Conservation (phyloP, 2,329 filamentous ascomycete genomes). For the Beauveria australis region DNA sequence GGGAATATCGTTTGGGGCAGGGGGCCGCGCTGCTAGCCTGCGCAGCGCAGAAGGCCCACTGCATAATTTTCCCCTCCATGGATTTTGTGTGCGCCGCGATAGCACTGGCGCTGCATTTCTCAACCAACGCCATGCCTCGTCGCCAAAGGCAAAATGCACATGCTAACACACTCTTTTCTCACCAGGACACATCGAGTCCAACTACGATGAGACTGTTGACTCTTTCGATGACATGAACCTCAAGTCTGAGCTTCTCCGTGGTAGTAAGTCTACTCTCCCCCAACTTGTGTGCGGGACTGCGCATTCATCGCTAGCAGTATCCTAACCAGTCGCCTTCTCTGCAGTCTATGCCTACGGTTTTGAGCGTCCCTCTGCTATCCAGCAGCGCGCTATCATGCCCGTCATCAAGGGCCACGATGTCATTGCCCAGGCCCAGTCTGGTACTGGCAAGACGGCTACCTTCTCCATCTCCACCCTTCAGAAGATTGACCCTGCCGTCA, state of each 20-base stretch:
- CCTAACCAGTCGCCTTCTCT: constrained; percentile 17
- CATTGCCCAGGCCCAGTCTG: constrained; percentile 98
- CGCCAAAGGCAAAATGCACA: constrained; percentile 3
- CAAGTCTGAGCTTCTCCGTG: constrained; percentile 94
- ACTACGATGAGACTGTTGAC: constrained; percentile 99
- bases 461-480: constrained; percentile 99
- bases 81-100: constrained; percentile 7
- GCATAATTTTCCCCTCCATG: constrained; percentile 8
- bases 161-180: constrained; percentile 6
- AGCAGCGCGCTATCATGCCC: constrained; percentile 99
- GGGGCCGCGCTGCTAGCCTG: background rate
- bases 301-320: background rate
- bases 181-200: constrained; percentile 97
- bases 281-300: constrained; percentile 11
- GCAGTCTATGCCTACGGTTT: constrained; percentile 97
- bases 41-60: constrained; percentile 1
- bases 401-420: constrained; percentile 99
- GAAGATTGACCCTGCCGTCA: constrained; percentile 92
- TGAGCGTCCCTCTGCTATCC: constrained; percentile 98
- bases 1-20: constrained; percentile 5
- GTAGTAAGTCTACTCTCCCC: constrained; percentile 44
- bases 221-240: constrained; percentile 98
- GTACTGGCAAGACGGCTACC: constrained; percentile 98
- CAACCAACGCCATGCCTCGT: background rate
- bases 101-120: background rate